Base-by-base conservation (phyloP, 2,329 filamentous ascomycete species). In the Colletotrichum trifolii region DNA sequence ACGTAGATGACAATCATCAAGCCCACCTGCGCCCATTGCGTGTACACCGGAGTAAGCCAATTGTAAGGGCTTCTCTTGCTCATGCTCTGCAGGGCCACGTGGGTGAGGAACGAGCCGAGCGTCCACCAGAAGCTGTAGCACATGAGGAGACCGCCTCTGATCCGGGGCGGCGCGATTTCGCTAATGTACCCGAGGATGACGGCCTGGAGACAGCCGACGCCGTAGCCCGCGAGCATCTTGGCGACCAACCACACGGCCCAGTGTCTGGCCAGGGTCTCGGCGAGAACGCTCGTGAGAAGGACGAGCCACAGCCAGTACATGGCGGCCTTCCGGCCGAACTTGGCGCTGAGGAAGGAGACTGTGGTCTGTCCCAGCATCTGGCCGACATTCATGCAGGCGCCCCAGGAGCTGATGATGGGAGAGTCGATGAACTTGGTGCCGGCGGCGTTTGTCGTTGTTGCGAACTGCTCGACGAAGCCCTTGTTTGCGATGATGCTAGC, bases 91-190 rank as follows among this genome's bases (percentile, higher is more conserved):
- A 83, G 71, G 0, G 79, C 79, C 0, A 82, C 71, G 8, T 76
- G 77, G 3, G 77, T 78, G 38, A 77, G 78, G 34, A 82, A 75
- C 7, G 76, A 73, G 0, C 81, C 81, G 0, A 81, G 17, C 0
- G 77, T 76, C 67, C 78, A 82, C 81, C 81, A 83, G 67, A 81
- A 75, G 50, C 73, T 78, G 58, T 81, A 80, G 12, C 73, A 73
- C 68, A 81, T 80, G 40, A 81, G 73, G 1, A 74, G 36, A 1
- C 77, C 74, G 11, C 80, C 80, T 13, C 78, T 71, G 1, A 80
- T 71, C 10, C 77, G 76, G 0, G 76, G 75, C 1, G 80, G 80
- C 0, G 79, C 75, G 1, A 78, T 70, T 60, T 82, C 79, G 1
- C 77, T 73, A 6, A 82, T 73, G 60, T 81, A 81, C 0, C 77